Evolutionary conservation across 768 basidiomycete genomes (phyloP).

Genomic region (Amanita exitialis): DNA sequence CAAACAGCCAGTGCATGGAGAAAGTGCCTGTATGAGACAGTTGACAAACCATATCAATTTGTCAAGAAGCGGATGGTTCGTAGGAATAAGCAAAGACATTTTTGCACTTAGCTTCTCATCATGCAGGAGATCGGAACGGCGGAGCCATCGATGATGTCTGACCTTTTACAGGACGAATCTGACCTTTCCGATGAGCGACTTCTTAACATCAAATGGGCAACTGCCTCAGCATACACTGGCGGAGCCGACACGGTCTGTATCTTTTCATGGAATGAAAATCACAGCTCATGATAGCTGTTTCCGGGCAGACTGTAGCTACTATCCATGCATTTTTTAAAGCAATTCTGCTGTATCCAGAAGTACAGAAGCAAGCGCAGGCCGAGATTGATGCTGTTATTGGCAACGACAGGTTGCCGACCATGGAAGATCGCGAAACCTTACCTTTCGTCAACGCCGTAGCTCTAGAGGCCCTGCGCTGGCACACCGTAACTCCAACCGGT

Average conservation of each 20-base stretch:
- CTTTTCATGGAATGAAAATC: not conserved
- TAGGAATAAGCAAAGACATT: not conserved
- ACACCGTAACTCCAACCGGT: slow-evolving; percentile 20
- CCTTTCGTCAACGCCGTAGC: slow-evolving; percentile 31
- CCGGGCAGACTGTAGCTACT: slow-evolving; percentile 26
- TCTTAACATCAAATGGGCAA: slow-evolving; percentile 31
- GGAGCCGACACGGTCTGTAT: slow-evolving; percentile 22
- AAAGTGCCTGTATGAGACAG: slow-evolving; percentile 20
- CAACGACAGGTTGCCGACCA: slow-evolving; percentile 25
- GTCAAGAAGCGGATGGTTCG: slow-evolving; percentile 22
- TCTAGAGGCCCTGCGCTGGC: slow-evolving; percentile 28
- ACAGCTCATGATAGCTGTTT: not conserved
- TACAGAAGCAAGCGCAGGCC: slow-evolving; percentile 26
- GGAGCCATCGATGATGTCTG: slow-evolving; percentile 25
- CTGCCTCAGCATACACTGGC: slow-evolving; percentile 39
- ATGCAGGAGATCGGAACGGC: slow-evolving; percentile 18
- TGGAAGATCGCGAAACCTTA: slow-evolving; percentile 26
- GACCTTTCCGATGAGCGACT: slow-evolving; percentile 20
- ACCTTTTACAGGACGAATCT: slow-evolving; percentile 18
- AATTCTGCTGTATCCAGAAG: slow-evolving; percentile 27
- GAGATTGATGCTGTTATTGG: slow-evolving; percentile 34
- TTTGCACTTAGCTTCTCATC: not conserved
- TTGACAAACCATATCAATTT: slow-evolving; percentile 24
- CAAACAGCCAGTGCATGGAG: slow-evolving; percentile 26
- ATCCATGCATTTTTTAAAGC: slow-evolving; percentile 30